A percentile compares a stretch with the other conserved stretches of the same genome.
phyloP scores from a whole-genome alignment of 163 green algal genomes.

The Prototheca stagnorum region DNA sequence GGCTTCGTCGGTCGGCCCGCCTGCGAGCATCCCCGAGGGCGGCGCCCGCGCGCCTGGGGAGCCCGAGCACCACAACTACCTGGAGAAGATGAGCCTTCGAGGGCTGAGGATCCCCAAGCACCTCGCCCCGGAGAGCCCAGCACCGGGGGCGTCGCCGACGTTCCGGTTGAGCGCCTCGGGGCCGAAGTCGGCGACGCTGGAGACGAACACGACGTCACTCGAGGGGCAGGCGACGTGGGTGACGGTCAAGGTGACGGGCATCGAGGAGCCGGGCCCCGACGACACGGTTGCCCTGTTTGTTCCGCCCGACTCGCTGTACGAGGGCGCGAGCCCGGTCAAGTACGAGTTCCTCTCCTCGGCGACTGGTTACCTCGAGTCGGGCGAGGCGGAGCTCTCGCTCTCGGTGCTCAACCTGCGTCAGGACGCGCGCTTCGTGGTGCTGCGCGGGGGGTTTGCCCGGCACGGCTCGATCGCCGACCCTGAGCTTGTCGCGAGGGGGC shows the following conservation, averaged over 20 bases:
- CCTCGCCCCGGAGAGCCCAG: not conserved
- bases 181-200: not conserved
- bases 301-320: not conserved
- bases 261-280: not conserved
- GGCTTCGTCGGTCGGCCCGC: not conserved
- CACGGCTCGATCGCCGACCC: constrained; percentile 25
- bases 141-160: no score
- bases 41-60: not conserved
- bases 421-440: constrained; percentile 36
- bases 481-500: constrained; percentile 1
- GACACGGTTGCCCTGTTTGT: constrained; percentile 10
- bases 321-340: constrained; percentile 4
- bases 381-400: not conserved
- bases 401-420: constrained; percentile 25
- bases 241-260: not conserved
- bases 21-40: no score
- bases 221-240: constrained; percentile 3
- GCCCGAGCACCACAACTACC: constrained; percentile 8
- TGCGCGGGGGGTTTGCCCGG: no score
- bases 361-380: not conserved
- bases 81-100: constrained; percentile 6
- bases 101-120: no score
- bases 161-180: no score
- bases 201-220: constrained; percentile 4
- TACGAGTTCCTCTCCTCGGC: not conserved